Evolutionary conservation across 2,329 filamentous ascomycete species (phyloP).

Genomic region (Alternaria ethzedia): DNA sequence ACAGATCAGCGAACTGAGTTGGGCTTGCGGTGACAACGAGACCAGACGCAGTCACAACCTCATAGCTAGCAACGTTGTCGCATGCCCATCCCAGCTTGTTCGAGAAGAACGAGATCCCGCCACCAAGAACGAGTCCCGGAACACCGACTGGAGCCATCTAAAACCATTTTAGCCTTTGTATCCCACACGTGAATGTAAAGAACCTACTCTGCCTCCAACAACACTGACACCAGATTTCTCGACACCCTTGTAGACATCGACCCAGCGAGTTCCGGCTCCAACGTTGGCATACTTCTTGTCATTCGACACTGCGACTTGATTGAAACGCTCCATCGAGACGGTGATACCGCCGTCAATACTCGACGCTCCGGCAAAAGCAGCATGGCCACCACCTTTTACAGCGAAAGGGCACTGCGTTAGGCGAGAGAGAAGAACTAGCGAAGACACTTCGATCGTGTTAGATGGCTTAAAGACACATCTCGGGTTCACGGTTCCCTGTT

Average conservation of each 20-base stretch:
- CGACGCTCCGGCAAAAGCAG: conserved; percentile 48
- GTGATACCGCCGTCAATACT: conserved; percentile 54
- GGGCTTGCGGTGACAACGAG: conserved; percentile 40
- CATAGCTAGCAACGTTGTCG: conserved; percentile 40
- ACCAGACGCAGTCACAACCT: conserved; percentile 48
- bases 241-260: conserved; percentile 40
- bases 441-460: conserved; percentile 27
- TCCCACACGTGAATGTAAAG: no score
- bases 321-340: conserved; percentile 48
- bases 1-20: conserved; percentile 43
- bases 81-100: conserved; percentile 28
- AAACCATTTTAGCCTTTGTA: no score
- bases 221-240: conserved; percentile 34
- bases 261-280: conserved; percentile 45
- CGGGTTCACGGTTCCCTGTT: conserved; percentile 33
- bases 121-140: conserved; percentile 42
- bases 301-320: conserved; percentile 29
- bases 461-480: conserved; percentile 37
- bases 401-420: conserved; percentile 48
- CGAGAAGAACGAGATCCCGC: conserved; percentile 32
- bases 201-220: conserved; percentile 36
- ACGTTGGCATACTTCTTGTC: conserved; percentile 35
- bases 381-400: conserved; percentile 55
- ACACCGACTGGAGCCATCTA: conserved; percentile 38
- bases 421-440: conserved; percentile 25